Evolutionary conservation across 75 land plant genomes (phyloP).

Genomic region (Selaginella tamariscina): DNA sequence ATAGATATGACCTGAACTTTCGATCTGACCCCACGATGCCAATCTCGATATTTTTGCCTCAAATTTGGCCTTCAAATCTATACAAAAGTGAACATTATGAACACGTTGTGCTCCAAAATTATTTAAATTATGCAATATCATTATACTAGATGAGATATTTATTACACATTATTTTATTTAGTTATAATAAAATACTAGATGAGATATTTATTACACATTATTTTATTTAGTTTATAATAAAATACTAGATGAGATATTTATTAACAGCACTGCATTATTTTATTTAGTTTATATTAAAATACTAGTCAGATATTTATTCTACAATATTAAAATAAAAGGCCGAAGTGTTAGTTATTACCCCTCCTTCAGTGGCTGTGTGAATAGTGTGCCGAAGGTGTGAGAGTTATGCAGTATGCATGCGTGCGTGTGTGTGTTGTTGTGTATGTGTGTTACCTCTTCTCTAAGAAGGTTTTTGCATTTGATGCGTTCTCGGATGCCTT

Average conservation of each 20-base stretch:
- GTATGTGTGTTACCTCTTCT: constrained; percentile 54
- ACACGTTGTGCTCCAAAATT: background rate
- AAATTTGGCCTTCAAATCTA: constrained; percentile 98
- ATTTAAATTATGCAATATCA: background rate
- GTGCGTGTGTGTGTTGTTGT: background rate
- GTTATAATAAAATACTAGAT: no score
- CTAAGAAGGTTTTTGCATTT: constrained; percentile 97
- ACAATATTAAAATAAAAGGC: background rate
- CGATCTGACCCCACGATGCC: constrained; percentile 71
- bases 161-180: no score
- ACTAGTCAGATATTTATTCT: background rate
- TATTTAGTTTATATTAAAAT: no score
- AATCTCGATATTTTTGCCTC: constrained; percentile 94
- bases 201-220: no score
- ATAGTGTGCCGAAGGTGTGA: constrained; percentile 97
- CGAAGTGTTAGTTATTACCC: constrained; percentile 39
- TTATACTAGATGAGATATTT: constrained; percentile 1
- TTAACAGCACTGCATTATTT: background rate
- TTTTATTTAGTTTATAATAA: no score
- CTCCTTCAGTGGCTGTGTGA: constrained; percentile 97
- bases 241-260: background rate
- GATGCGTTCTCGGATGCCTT: constrained; percentile 99
- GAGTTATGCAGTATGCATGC: constrained; percentile 30
- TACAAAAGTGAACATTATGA: constrained; percentile 10
- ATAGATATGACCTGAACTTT: constrained; percentile 46